Evolutionary conservation across 1,284 basidiomycete genomes (phyloP), one percentile per base, ranked within the genome.

Genomic region (Pyrrhoderma noxium): DNA sequence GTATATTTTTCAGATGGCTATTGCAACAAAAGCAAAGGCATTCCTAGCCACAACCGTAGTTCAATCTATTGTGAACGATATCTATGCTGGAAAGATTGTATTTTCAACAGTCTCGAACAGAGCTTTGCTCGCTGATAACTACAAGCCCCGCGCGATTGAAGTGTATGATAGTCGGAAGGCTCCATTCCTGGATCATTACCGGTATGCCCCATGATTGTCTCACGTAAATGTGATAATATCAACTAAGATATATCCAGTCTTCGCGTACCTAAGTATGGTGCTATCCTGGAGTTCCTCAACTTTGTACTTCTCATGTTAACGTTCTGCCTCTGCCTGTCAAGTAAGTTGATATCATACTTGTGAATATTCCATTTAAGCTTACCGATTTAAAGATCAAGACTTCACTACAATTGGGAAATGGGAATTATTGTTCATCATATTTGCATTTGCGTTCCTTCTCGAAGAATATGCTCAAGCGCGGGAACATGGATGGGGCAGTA

Each of bases 401-500:
- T 63, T 72, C 7, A 61, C 72, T 0, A 59, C 67, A 13, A 59
- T 85, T 47, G 80, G 77, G 19, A 58, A 61, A 18, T 85, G 82
- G 69, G 92, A 94, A 64, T 62, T 72, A 18, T 63, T 82, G 8
- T 93, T 93, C 62, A 75, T 90, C 42, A 59, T 91, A 13, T 85
- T 89, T 59, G 82, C 82, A 0, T 67, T 75, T 8, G 89, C 89
- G 1, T 91, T 94, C 57, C 70, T 82, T 1, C 67, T 94, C 37
- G 87, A 87, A 57, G 88, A 91, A 65, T 89, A 89, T 60, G 87
- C 86, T 0, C 79, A 85, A 14, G 75, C 82, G 0, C 82, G 75
- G 47, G 90, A 93, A 64, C 84, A 92, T 61, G 91, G 92, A 11
- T 93, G 87, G 86, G 75, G 77, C 41, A 83, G 89, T 90, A 60